Evolutionary conservation across 2,329 filamentous ascomycete species (phyloP).

Genomic region (Pseudocercospora crystallina): DNA sequence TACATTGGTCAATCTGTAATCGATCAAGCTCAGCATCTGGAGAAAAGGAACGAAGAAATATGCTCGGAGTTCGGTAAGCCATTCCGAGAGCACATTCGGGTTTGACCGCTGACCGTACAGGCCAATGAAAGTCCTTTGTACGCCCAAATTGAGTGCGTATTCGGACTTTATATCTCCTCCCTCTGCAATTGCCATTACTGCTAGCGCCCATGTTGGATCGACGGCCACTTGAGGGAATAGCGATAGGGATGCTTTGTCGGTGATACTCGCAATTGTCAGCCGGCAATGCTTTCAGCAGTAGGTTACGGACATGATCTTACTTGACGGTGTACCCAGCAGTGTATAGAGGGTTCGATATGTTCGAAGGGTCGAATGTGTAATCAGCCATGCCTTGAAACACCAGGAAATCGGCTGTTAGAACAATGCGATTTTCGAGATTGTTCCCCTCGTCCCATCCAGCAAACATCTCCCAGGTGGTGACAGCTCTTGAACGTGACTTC

Average conservation of each 20-base stretch:
- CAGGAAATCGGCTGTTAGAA: slow-evolving; percentile 16
- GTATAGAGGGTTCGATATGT: slow-evolving; percentile 19
- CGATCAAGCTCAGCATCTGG: slow-evolving; percentile 24
- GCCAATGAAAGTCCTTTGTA: too few species aligned
- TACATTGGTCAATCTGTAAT: slow-evolving; percentile 8
- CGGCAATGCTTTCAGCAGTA: too few species aligned
- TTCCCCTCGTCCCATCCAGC: background rate
- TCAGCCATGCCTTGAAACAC: slow-evolving; percentile 23
- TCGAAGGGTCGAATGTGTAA: slow-evolving; percentile 28
- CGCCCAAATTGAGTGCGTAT: too few species aligned
- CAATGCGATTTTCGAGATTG: background rate
- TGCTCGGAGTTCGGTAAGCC: too few species aligned
- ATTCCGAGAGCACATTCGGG: too few species aligned
- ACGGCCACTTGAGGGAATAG: too few species aligned
- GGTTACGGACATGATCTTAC: too few species aligned
- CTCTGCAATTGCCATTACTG: slow-evolving; percentile 29
- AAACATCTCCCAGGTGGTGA: slow-evolving; percentile 18
- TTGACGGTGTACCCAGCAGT: too few species aligned
- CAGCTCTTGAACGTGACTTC: slow-evolving; percentile 10
- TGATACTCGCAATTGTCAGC: too few species aligned
- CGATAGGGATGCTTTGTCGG: too few species aligned
- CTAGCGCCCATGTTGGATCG: slow-evolving; percentile 13
- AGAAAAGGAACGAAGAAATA: slow-evolving; percentile 18
- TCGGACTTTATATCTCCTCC: too few species aligned
- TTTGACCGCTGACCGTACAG: too few species aligned